phyloP scores from a whole-genome alignment of 306 rosid species.

The Sicyos baderoa region DNA sequence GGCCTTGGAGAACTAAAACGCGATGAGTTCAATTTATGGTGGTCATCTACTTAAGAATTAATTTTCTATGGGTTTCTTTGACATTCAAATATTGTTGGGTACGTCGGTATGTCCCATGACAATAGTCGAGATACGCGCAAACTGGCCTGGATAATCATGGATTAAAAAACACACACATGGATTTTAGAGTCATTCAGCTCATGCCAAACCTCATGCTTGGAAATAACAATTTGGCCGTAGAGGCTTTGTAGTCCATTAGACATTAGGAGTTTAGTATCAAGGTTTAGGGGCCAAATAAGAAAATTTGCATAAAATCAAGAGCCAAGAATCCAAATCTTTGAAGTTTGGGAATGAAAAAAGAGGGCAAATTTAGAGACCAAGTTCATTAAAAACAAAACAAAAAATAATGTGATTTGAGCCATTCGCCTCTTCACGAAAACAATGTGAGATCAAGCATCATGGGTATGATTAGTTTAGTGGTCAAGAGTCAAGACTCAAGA shows the following conservation, averaged over 20 bases:
- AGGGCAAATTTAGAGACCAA: not conserved
- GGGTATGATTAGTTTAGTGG: no score
- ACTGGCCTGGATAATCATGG: no score
- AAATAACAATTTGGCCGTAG: not conserved
- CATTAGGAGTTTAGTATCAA: not conserved
- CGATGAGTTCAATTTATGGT: no score
- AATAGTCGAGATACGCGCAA: no score
- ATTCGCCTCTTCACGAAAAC: not conserved
- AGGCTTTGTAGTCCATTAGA: not conserved
- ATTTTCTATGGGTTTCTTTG: no score
- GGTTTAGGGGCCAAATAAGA: not conserved
- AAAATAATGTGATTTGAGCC: not conserved
- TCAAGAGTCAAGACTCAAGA: no score
- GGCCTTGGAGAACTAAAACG: no score
- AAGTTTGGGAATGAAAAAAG: not conserved
- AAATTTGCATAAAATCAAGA: not conserved
- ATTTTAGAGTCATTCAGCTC: not conserved
- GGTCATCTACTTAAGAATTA: no score
- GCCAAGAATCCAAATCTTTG: not conserved
- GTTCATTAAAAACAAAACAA: not conserved
- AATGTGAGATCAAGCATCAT: no score
- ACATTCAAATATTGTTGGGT: no score
- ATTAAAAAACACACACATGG: no score
- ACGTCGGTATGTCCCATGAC: no score
- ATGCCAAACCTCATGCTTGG: not conserved